phyloP scores from a whole-genome alignment of 2,329 filamentous ascomycete genomes.

The Volutella citrinella region DNA sequence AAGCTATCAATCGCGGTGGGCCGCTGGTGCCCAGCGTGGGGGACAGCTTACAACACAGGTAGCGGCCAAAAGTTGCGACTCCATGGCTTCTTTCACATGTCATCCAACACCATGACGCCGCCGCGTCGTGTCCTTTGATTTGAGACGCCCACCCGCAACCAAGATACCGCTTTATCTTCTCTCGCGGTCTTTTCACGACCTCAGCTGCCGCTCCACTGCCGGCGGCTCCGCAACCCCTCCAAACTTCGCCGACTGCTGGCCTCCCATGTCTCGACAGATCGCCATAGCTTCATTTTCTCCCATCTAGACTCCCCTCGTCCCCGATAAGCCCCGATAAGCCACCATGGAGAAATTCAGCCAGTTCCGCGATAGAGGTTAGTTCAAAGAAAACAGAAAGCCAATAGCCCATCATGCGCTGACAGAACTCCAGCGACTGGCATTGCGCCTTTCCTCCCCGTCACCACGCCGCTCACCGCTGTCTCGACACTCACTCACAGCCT shows the following conservation, averaged over 20 bases:
- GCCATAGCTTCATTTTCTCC: not conserved
- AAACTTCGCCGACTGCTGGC: too few species aligned
- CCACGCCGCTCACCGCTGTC: constrained; percentile 60
- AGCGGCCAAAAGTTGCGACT: not conserved
- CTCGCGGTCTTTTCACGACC: too few species aligned
- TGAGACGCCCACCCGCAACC: too few species aligned
- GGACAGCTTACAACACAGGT: too few species aligned
- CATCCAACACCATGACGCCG: constrained; percentile 11
- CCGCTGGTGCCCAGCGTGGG: too few species aligned
- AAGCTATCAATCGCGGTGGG: too few species aligned
- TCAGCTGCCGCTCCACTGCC: too few species aligned
- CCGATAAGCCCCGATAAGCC: constrained; percentile 1
- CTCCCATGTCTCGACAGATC: not conserved
- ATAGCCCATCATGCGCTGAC: too few species aligned
- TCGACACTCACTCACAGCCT: constrained; percentile 63
- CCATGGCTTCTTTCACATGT: constrained; percentile 18
- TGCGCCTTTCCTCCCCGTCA: constrained; percentile 87
- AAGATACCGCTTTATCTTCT: too few species aligned
- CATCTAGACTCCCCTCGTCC: constrained; percentile 7
- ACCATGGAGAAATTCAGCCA: constrained; percentile 93
- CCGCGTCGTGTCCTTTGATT: constrained; percentile 7
- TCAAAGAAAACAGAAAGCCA: too few species aligned
- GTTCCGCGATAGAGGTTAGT: constrained; percentile 79
- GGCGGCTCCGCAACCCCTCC: too few species aligned
- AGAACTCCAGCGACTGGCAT: constrained; percentile 89